Base-by-base conservation (phyloP, 306 rosid genomes). In the Cucurbita ficifolia region DNA sequence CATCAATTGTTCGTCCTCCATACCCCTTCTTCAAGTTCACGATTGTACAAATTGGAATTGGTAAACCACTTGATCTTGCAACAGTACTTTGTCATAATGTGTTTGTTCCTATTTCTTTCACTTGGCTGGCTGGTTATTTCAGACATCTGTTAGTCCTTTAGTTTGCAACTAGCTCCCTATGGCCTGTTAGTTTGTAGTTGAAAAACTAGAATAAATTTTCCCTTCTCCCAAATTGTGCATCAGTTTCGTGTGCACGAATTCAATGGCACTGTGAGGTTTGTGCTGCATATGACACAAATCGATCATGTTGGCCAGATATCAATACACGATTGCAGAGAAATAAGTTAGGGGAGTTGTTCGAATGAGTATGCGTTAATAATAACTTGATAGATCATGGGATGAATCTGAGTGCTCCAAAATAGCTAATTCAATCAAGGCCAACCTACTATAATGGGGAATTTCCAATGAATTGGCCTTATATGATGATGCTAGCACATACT, bases 1-100 rank as follows among this genome's bases (percentile, higher is more conserved):
- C 99, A 16, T 29, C 75, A 22, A 58, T 95, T 42, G 63, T 89
- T 69, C 96, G 84, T 71, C 97, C 99, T 3, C 99, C 99, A 0
- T 91, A 95, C 75, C 97, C 99, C 58, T 95, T 79, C 88, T 95
- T 95, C 86, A 95, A 91, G 88, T 88, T 95, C 72, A 88, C 97
- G 6, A 82, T 95, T 71, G 11, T 95, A 73, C 96, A 95, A 35
- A 87, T 95, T 68, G 99, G 96, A 83, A 88, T 95, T 7, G 99
- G 99, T 95, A 87, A 76, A 65, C 65, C 75, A 40, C 58, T 72
- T 58, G 63, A 42, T 58, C 72, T 62, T 50, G 19, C n/a, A 35
- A 54, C 8, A 55, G 49, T 35, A 8, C 42, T 62, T 43, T 35
- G 21, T 33, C 61, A 33, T 63, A 5, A 11, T 70, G 19, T 35